These are phyloP conservation scores for Globisporangium carolinianum DNA, from an alignment of 352 stramenopile species.

Conservation along the genomic window DNA sequence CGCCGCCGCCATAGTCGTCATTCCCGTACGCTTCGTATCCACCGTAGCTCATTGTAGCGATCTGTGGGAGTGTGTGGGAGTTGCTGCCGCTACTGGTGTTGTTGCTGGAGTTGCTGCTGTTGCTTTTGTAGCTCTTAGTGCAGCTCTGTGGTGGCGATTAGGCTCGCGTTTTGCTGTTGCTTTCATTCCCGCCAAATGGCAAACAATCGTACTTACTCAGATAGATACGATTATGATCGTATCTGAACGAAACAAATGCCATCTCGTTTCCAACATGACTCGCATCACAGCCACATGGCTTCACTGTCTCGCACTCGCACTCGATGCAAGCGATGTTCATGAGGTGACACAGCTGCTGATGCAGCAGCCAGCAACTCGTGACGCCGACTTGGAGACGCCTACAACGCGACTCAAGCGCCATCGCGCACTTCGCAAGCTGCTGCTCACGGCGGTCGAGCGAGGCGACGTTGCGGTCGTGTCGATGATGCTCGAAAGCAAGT, in stretches of 20 bases:
- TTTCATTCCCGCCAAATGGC: not conserved
- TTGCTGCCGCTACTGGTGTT: no score
- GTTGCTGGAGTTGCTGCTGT: constrained; percentile 2
- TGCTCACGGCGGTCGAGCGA: constrained; percentile 2
- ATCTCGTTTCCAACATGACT: no score
- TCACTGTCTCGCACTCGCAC: no score
- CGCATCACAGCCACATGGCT: no score
- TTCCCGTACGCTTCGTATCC: constrained; percentile 72
- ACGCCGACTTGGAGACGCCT: not conserved
- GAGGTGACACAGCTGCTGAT: no score
- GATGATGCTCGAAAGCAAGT: not conserved
- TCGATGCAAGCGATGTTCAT: no score
- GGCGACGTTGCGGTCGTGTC: not conserved
- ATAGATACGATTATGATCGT: not conserved
- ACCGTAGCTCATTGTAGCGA: constrained; percentile 37
- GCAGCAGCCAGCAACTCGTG: not conserved
- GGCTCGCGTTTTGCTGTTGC: not conserved
- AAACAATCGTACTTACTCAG: not conserved
- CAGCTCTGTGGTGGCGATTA: not conserved
- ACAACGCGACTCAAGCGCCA: not conserved
- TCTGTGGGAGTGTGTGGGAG: no score
- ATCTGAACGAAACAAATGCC: no score
- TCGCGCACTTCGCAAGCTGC: not conserved
- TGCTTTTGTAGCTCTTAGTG: constrained; percentile 8
- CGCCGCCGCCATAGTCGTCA: constrained; percentile 59